Evolutionary conservation across 1,284 basidiomycete genomes (phyloP).

Genomic region (Abortiporus biennis): DNA sequence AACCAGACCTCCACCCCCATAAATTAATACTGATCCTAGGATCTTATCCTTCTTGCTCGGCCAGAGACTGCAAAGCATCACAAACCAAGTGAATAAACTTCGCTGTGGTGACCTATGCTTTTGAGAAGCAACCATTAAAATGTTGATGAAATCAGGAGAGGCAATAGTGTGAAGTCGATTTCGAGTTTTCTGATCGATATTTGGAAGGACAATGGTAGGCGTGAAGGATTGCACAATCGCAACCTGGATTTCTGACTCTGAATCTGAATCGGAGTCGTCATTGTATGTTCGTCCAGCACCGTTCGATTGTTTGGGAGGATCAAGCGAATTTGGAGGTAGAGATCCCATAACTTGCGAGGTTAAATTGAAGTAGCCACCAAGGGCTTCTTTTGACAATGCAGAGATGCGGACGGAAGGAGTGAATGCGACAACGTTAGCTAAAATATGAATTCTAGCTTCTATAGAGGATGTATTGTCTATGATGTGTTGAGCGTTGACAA

Average conservation of each 20-base stretch:
- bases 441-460: constrained; percentile 45
- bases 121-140: constrained; percentile 38
- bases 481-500: constrained; percentile 23
- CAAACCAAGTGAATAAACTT: constrained; percentile 44
- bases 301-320: constrained; percentile 29
- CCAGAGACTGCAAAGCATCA: constrained; percentile 52
- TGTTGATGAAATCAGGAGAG: constrained; percentile 41
- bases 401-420: constrained; percentile 46
- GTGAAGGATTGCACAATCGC: constrained; percentile 33
- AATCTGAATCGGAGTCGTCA: constrained; percentile 38
- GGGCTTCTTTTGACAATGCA: constrained; percentile 32
- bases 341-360: constrained; percentile 44
- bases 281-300: constrained; percentile 16
- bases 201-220: constrained; percentile 26
- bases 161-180: constrained; percentile 49
- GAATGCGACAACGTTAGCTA: constrained; percentile 63
- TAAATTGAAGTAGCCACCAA: constrained; percentile 52
- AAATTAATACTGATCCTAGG: constrained; percentile 41
- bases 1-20: constrained; percentile 53
- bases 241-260: constrained; percentile 29
- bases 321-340: constrained; percentile 47
- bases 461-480: constrained; percentile 21
- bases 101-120: constrained; percentile 33
- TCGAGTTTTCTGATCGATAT: constrained; percentile 48
- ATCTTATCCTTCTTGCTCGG: constrained; percentile 50